Evolutionary conservation across 1,284 basidiomycete species (phyloP), one percentile per base, ranked within the genome.

Genomic region (Schizophyllum amplum): DNA sequence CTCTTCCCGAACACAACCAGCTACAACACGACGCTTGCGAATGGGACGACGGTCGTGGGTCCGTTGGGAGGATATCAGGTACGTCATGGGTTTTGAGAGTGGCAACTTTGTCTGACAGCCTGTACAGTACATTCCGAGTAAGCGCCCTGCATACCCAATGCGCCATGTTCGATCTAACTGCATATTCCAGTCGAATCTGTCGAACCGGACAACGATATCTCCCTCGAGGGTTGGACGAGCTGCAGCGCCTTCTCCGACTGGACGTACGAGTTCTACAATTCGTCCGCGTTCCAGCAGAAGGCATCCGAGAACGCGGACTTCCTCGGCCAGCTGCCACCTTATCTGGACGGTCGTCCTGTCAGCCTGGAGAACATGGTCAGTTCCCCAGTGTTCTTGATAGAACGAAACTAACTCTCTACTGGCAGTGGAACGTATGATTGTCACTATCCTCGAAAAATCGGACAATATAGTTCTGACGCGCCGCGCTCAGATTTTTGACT

Each of bases 401-500:
- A 5, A 2, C 33, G 7, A 17, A 9, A 42, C 2, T 42, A n/a
- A n/a, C n/a, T n/a, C n/a, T n/a, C n/a, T n/a, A n/a, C n/a, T 42
- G 3, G 7, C 51, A 87, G 84, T 85, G 80, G 74, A 87, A 87
- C 65, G 85, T 86, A 66, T 67, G 78, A 61, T 11, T 13, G 5
- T 9, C 23, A 4, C 55, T 24, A 24, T 55, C 27, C 47, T 23
- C 54, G 24, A 21, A 24, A 23, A 42, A 21, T 26, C 11, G 51
- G 24, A 47, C 27, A 60, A 23, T 24, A 4, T 26, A 27, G 47
- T 15, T 15, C 17, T n/a, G 6, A 22, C 51, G n/a, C n/a, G n/a
- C n/a, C n/a, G n/a, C n/a, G n/a, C n/a, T n/a, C n/a, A 88, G 82
- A 74, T 92, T 52, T 92, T 75, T 67, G 90, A 90, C 65, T 88